Evolutionary conservation across 148 eudicot genomes (phyloP), one percentile per base, ranked within the genome.

Genomic region (Amaranthus palmeri): DNA sequence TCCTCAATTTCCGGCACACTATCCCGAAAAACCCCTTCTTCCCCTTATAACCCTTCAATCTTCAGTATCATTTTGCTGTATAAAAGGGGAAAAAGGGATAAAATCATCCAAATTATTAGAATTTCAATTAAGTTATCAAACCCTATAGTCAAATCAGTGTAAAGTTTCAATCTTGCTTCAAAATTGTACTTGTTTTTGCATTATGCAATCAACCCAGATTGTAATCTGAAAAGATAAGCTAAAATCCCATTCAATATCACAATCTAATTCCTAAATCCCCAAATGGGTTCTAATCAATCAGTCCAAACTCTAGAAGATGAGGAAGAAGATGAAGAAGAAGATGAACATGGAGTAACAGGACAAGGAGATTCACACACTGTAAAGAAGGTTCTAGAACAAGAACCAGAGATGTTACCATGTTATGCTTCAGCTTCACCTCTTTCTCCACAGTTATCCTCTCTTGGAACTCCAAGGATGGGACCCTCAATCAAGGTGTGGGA

Each of bases 401-500:
- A 95, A 80, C 98, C 98, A 1, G 98, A 95, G 72, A 91, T 95
- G 91, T 81, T 95, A 2, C 96, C 98, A n/a, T 93, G 96, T 72
- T 95, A 91, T 80, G 90, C 97, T 3, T 95, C 98, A 8, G 98
- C 98, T 8, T 95, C 98, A 0, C 98, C 98, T 25, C 79, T 95
- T 7, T 91, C 98, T 1, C 98, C 98, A 10, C 98, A 95, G 82
- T 87, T 88, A 5, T 92, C 97, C 41, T 84, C 97, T 4, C 74
- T 88, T 3, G 97, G 97, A 8, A 93, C 98, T 4, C 98, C 98
- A 0, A 73, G 98, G 0, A 81, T 87, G 58, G 96, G 96, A 0
- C 97, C 98, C n/a, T 91, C 97, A 4, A 95, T 95, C 77, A 95
- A 95, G 80, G 98, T 95, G 69, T 95, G 98, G 98, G 98, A 95